Percentiles rank a stretch among this genome's conserved stretches.
Conservation (phyloP, 2,329 filamentous ascomycete genomes). For the Hypoxylon sp. region DNA sequence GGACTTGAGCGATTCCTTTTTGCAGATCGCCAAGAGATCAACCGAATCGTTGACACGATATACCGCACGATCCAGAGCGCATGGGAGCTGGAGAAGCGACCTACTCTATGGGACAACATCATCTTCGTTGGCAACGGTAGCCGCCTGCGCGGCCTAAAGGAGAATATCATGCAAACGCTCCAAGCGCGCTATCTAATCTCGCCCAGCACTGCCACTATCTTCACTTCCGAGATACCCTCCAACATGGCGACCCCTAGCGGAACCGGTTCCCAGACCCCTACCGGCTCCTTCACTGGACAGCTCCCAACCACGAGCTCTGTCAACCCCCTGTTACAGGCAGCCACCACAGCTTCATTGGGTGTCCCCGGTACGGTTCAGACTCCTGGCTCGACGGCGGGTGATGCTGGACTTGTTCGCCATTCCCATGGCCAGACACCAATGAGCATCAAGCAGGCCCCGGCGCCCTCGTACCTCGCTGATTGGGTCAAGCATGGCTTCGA, state of each 20-base stretch:
- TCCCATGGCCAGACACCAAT: conserved; percentile 79
- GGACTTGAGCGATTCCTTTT: conserved; percentile 78
- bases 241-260: conserved; percentile 90
- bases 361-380: conserved; percentile 55
- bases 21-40: conserved; percentile 75
- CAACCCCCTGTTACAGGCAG: conserved; percentile 90
- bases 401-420: conserved; percentile 55
- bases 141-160: conserved; percentile 79
- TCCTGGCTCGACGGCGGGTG: conserved; percentile 53
- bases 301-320: conserved; percentile 64
- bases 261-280: conserved; percentile 91
- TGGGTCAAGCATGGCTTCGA: conserved; percentile 86
- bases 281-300: conserved; percentile 66
- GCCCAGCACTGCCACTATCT: conserved; percentile 92
- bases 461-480: conserved; percentile 87
- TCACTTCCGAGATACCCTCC: conserved; percentile 94
- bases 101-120: conserved; percentile 89
- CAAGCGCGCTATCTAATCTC: conserved; percentile 87
- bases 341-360: conserved; percentile 74
- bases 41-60: conserved; percentile 83
- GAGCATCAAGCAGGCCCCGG: conserved; percentile 78
- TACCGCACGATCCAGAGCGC: conserved; percentile 85
- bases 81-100: conserved; percentile 83
- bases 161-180: conserved; percentile 84
- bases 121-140: conserved; percentile 91